A percentile compares a stretch with the other conserved stretches of the same genome.
Conservation (phyloP, 2,329 filamentous ascomycete genomes). For the Neonectria punicea region DNA sequence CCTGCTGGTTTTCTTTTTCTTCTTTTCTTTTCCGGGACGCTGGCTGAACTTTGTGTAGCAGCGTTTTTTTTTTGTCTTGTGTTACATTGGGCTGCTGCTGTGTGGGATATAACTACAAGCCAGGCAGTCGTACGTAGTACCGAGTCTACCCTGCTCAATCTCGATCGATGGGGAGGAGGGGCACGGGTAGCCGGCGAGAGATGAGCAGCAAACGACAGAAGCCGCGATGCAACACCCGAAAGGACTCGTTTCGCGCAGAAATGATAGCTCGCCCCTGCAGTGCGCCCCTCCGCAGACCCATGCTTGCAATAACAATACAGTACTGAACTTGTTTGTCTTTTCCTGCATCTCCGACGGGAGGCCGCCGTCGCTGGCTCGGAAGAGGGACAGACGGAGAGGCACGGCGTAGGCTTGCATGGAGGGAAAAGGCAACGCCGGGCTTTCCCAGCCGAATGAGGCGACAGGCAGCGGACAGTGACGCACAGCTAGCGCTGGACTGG, state of each 20-base stretch:
- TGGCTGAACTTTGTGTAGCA: background rate
- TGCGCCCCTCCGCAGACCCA: background rate
- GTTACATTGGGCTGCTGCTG: slow-evolving; percentile 4
- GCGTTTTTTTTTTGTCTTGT: background rate
- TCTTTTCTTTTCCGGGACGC: background rate
- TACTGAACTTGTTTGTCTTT: background rate
- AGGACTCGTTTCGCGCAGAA: slow-evolving; percentile 2
- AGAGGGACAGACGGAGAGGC: background rate
- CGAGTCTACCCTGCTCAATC: background rate
- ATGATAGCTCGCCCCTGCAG: slow-evolving; percentile 16
- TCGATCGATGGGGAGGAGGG: background rate
- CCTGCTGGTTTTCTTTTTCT: background rate
- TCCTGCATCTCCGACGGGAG: no score
- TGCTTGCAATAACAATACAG: background rate
- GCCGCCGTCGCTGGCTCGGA: background rate
- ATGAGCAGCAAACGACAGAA: background rate
- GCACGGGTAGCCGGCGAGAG: background rate
- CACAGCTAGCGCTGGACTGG: background rate
- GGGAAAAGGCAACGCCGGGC: background rate
- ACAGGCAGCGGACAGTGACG: background rate
- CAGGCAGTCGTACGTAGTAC: background rate
- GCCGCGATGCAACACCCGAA: background rate
- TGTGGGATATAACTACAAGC: slow-evolving; percentile 6
- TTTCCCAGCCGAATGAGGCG: background rate
- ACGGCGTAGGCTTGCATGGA: background rate